These are phyloP conservation scores for Prunus davidiana DNA, from an alignment of 306 rosid genomes.

Conservation along the genomic window DNA sequence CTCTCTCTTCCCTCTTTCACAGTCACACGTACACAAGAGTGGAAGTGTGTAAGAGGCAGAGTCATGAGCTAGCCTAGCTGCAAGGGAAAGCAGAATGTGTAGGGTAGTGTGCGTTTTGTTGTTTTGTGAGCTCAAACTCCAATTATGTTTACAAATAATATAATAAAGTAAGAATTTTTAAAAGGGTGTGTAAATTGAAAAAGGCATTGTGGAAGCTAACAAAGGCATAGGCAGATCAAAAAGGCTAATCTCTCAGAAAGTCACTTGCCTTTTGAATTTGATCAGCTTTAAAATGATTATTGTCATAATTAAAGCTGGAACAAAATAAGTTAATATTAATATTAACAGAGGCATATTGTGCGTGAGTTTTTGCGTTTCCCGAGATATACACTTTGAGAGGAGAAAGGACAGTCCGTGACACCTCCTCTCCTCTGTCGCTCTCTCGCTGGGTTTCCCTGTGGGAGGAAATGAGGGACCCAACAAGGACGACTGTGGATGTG, in stretches of 20 bases:
- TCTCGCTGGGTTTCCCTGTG: no score
- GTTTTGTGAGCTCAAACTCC: slow-evolving; percentile 52
- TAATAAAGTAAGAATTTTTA: not conserved
- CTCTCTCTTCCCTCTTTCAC: not conserved
- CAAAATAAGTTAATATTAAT: slow-evolving; percentile 1
- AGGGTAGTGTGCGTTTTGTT: slow-evolving; percentile 25
- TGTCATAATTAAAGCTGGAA: slow-evolving; percentile 51
- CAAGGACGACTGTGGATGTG: no score
- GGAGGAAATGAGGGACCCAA: no score
- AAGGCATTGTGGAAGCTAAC: not conserved
- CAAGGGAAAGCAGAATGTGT: slow-evolving; percentile 37
- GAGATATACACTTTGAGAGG: no score
- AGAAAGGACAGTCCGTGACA: no score
- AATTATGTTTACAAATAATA: slow-evolving; percentile 23
- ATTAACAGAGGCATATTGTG: no score
- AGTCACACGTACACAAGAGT: slow-evolving; percentile 38
- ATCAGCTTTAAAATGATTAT: slow-evolving; percentile 50
- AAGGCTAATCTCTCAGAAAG: slow-evolving; percentile 32
- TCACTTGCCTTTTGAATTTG: slow-evolving; percentile 34
- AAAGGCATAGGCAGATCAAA: not conserved
- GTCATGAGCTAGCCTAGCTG: slow-evolving; percentile 15
- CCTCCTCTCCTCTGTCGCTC: no score
- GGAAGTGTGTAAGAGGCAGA: slow-evolving; percentile 41
- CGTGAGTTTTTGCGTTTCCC: no score
- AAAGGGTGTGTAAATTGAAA: not conserved